Conservation (phyloP, 1,284 basidiomycete species). For the Taiwanofungus camphoratus region DNA sequence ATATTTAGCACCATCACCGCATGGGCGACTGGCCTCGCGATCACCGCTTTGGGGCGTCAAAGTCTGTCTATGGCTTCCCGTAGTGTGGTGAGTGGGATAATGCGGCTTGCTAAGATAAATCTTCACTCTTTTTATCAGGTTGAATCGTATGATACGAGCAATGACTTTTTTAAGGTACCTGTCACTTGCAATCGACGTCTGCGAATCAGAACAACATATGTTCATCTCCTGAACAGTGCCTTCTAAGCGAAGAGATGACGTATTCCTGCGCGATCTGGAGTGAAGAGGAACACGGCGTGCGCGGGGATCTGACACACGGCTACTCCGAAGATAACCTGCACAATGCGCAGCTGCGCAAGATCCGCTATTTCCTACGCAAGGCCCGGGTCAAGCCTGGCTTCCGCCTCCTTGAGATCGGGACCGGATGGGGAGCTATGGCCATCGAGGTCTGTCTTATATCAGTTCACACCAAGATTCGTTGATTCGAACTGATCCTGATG, state of each 20-base stretch:
- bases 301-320: constrained; percentile 41
- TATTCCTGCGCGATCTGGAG: constrained; percentile 81
- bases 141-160: constrained; percentile 4
- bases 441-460: constrained; percentile 53
- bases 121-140: neutral
- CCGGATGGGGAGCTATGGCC: constrained; percentile 83
- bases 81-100: too few relatives aligned
- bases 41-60: too few relatives aligned
- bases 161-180: constrained; percentile 5
- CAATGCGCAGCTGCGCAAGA: constrained; percentile 73
- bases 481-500: neutral
- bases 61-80: too few relatives aligned
- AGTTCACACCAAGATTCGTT: neutral
- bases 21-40: too few relatives aligned
- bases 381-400: constrained; percentile 72
- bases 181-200: neutral
- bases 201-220: neutral
- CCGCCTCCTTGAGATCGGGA: constrained; percentile 81
- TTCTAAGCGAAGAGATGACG: constrained; percentile 84
- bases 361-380: constrained; percentile 66
- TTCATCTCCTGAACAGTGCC: constrained; percentile 40
- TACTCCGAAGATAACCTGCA: constrained; percentile 58
- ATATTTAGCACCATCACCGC: too few relatives aligned
- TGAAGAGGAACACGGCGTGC: constrained; percentile 60
- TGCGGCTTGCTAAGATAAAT: too few relatives aligned